Conservation (phyloP, 192 early-diverging fungal genomes). For the Backusella mclennaniae region DNA sequence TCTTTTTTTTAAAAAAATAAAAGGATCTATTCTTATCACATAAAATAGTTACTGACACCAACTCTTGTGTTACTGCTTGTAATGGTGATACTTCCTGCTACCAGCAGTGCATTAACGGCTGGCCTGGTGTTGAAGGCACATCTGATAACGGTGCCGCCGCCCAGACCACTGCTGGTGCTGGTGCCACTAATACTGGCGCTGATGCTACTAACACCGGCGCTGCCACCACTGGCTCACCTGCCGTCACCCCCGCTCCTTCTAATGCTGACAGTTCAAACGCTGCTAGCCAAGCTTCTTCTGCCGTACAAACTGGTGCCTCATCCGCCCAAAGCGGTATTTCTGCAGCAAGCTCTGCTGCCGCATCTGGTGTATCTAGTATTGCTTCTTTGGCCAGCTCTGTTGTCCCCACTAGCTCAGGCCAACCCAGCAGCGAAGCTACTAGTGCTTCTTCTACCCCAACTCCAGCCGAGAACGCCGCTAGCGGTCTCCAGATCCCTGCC, state of each 20-base stretch:
- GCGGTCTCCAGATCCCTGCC: not conserved
- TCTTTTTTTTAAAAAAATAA: not conserved
- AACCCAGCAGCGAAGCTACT: conserved; percentile 8
- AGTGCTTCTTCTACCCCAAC: conserved; percentile 4
- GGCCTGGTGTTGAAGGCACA: not conserved
- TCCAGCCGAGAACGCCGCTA: not conserved
- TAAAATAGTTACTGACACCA: conserved; percentile 5
- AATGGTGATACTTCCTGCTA: conserved; percentile 1
- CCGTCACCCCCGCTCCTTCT: not conserved
- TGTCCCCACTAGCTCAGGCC: not conserved
- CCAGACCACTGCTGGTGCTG: not conserved
- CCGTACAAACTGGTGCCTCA: not conserved
- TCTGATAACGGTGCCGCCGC: not conserved
- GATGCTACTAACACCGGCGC: not conserved
- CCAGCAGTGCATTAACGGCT: conserved; percentile 9
- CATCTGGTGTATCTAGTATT: not conserved
- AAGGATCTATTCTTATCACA: not conserved
- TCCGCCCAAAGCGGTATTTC: not conserved
- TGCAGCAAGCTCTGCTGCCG: not conserved
- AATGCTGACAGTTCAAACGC: not conserved
- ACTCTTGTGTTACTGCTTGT: conserved; percentile 9
- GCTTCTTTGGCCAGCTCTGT: not conserved
- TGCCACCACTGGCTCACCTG: not conserved
- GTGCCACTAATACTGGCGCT: not conserved
- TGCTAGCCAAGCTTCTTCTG: not conserved